Conservation (phyloP, 257 asterid genomes). For the Voacanga thouarsii region DNA sequence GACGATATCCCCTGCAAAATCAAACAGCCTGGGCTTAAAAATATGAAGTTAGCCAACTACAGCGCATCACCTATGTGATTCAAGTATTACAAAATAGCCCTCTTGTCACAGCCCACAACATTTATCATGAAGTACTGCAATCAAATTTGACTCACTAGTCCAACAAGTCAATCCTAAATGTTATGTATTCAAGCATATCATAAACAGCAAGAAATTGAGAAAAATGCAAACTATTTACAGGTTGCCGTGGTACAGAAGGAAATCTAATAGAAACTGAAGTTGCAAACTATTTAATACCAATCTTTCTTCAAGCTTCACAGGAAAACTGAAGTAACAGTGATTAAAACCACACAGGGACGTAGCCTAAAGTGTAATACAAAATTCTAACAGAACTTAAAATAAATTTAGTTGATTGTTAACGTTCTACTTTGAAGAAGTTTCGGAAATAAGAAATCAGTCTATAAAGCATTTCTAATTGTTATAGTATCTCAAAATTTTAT, state of each 20-base stretch:
- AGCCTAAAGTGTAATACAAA: neutral
- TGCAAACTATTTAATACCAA: neutral
- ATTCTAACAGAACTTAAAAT: neutral
- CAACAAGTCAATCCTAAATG: neutral
- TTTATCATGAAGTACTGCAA: neutral
- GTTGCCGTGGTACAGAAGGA: neutral
- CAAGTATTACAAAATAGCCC: neutral
- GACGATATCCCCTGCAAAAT: conserved; percentile 82
- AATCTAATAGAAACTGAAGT: too few species aligned
- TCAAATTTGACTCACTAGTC: neutral
- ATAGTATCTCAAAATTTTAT: neutral
- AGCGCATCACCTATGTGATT: neutral
- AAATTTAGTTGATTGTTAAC: neutral
- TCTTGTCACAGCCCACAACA: neutral
- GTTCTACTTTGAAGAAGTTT: neutral
- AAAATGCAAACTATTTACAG: neutral
- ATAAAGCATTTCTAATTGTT: neutral
- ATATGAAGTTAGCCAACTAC: neutral
- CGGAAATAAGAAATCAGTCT: neutral
- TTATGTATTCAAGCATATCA: neutral
- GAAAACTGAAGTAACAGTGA: neutral
- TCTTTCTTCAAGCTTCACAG: neutral
- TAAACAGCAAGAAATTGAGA: neutral
- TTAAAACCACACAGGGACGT: neutral
- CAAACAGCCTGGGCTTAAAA: conserved; percentile 5